Evolutionary conservation across 768 basidiomycete genomes (phyloP), one percentile per base, ranked within the genome.

Genomic region (Lentinula edodes): DNA sequence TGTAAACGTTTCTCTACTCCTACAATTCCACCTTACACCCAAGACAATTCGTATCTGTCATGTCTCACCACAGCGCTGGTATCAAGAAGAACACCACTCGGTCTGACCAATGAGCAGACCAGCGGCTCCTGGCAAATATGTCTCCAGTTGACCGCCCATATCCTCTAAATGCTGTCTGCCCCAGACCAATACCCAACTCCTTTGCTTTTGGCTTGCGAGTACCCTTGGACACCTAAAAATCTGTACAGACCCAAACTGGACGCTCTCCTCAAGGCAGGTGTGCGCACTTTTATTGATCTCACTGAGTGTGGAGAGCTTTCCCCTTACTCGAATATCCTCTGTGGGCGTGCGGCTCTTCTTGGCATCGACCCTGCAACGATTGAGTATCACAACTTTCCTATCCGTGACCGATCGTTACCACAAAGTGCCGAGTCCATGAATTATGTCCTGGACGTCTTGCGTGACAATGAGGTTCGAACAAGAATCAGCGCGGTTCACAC

Each of bases 281-380:
- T 90, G 7, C 86, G 88, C 62, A 90, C 90, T 5, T 91, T 91
- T 72, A 86, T 91, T 70, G 90, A 92, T 75, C 83, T 92, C 68
- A 92, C 90, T n/a, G 90, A 92, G 66, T 76, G 76, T n/a, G 86
- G 87, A 46, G 90, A 92, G 72, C 83, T 92, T 51, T 76, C 80
- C 20, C 84, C 89, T 0, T 92, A 91, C 71, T 75, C 76, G 16
- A 76, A 79, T 35, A 77, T 78, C 68, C 83, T 92, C 64, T 71
- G 75, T 52, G 67, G 72, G 45, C 83, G 87, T 58, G 85, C 86
- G 5, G 68, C 69, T 8, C 73, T 81, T 8, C 80, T 89, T 23
- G 80, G 78, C 58, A 85, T 91, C 58, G 82, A 84, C 64, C 71
- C 75, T 20, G 55, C 69, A 43, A 74, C 79, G 7, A 79, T 92